Conservation (phyloP, 257 asterid genomes). For the Lantana camara region DNA sequence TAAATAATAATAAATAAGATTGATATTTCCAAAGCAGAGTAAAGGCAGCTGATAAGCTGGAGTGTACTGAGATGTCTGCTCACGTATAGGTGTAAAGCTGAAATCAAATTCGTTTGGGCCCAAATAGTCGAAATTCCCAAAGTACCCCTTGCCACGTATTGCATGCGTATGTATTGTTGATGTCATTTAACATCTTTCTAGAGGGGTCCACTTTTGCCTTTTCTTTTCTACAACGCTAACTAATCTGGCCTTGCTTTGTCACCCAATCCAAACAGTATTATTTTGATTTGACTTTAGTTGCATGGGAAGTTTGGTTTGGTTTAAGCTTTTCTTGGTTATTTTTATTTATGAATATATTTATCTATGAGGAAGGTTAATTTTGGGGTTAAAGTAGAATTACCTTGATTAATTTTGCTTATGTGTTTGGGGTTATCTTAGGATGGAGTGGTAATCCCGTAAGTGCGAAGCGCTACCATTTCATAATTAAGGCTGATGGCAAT, state of each 20-base stretch:
- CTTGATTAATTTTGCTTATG: background rate
- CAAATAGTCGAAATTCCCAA: background rate
- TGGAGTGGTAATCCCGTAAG: constrained; percentile 96
- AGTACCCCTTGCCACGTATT: constrained; percentile 14
- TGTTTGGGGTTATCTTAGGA: constrained; percentile 43
- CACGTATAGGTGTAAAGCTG: constrained; percentile 10
- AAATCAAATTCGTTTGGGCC: constrained; percentile 21
- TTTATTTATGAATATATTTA: background rate
- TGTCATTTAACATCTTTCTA: constrained; percentile 19
- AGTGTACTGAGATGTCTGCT: constrained; percentile 18
- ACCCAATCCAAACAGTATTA: background rate
- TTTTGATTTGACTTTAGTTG: background rate
- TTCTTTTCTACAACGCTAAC: no score
- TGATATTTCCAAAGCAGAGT: constrained; percentile 20
- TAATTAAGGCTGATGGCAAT: constrained; percentile 88
- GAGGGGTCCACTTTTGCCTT: no score
- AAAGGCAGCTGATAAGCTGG: constrained; percentile 11
- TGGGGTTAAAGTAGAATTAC: background rate
- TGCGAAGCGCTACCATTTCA: constrained; percentile 88
- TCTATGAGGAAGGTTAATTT: background rate
- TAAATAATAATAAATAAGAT: background rate
- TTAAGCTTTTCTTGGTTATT: background rate
- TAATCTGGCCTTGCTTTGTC: background rate
- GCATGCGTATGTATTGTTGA: background rate
- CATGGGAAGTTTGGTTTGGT: no score